Conservation (phyloP, 352 stramenopile genomes). For the Phytophthora chlamydospora region DNA sequence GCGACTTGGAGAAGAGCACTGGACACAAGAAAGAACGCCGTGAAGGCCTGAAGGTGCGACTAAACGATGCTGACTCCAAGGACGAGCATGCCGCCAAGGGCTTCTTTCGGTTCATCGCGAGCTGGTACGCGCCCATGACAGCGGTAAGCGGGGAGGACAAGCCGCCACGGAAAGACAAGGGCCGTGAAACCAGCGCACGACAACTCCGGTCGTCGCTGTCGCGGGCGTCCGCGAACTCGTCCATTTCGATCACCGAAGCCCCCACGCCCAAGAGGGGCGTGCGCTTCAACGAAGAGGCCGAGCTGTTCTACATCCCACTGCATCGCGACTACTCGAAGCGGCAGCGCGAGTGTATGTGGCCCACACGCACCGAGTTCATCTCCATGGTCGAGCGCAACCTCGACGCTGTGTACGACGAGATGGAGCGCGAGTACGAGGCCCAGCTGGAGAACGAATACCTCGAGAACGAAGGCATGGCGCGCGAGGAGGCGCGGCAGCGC, state of each 20-base stretch:
- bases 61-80: conserved; percentile 68
- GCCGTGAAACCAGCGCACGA: conserved; percentile 5
- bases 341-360: conserved; percentile 88
- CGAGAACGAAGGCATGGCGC: conserved; percentile 78
- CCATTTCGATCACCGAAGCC: conserved; percentile 3
- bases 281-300: conserved; percentile 76
- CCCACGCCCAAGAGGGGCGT: conserved; percentile 48
- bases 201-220: conserved; percentile 34
- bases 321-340: conserved; percentile 87
- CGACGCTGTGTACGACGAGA: conserved; percentile 87
- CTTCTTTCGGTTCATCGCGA: conserved; percentile 84
- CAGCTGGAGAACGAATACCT: conserved; percentile 62
- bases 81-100: conserved; percentile 50
- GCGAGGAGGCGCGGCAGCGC: conserved; percentile 68
- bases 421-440: conserved; percentile 87
- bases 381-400: conserved; percentile 90
- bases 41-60: conserved; percentile 73
- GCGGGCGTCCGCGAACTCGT: conserved; percentile 26
- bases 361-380: conserved; percentile 81
- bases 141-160: conserved; percentile 37
- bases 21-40: conserved; percentile 64
- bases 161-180: conserved; percentile 24
- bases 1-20: conserved; percentile 81
- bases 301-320: conserved; percentile 88
- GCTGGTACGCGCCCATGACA: conserved; percentile 68